These are phyloP conservation scores for Papiliotrema nemorosa DNA, from an alignment of 1,284 basidiomycete genomes.

Conservation along the genomic window DNA sequence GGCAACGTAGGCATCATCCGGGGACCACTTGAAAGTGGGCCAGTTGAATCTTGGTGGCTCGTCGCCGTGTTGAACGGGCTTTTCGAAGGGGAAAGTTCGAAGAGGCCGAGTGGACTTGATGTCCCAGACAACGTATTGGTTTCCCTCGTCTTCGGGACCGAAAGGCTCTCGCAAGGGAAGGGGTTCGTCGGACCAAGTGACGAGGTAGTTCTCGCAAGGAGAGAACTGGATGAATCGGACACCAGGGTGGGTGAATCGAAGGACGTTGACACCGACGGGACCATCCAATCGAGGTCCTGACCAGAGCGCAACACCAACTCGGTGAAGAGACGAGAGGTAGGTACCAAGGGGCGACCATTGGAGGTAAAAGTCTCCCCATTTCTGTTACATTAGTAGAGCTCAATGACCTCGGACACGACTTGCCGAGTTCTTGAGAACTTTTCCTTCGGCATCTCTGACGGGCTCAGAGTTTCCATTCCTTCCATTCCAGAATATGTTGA, in stretches of 20 bases:
- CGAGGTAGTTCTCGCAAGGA: constrained; percentile 92
- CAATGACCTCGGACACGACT: constrained; percentile 3
- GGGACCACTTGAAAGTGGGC: constrained; percentile 97
- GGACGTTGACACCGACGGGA: constrained; percentile 43
- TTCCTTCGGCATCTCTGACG: constrained; percentile 57
- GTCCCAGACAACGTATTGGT: constrained; percentile 97
- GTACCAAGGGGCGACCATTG: constrained; percentile 97
- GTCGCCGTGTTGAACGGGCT: constrained; percentile 52
- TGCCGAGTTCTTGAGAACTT: constrained; percentile 45
- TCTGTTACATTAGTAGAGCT: constrained; percentile 50
- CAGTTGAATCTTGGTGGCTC: constrained; percentile 54
- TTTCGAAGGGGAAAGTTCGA: constrained; percentile 76
- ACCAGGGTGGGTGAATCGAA: constrained; percentile 88
- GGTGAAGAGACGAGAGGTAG: constrained; percentile 87
- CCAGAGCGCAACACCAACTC: constrained; percentile 95
- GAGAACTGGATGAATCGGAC: constrained; percentile 98
- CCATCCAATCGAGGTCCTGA: constrained; percentile 61
- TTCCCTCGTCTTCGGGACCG: constrained; percentile 89
- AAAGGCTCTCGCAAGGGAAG: constrained; percentile 56
- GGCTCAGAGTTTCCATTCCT: constrained; percentile 82
- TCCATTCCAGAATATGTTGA: constrained; percentile 90
- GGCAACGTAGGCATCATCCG: constrained; percentile 93
- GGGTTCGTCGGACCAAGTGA: constrained; percentile 96
- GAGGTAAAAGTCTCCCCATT: constrained; percentile 97
- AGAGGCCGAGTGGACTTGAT: constrained; percentile 88